Evolutionary conservation across 176 grass and related monocot genomes (phyloP), one percentile per base, ranked within the genome.

Genomic region (Hyparrhenia diplandra): DNA sequence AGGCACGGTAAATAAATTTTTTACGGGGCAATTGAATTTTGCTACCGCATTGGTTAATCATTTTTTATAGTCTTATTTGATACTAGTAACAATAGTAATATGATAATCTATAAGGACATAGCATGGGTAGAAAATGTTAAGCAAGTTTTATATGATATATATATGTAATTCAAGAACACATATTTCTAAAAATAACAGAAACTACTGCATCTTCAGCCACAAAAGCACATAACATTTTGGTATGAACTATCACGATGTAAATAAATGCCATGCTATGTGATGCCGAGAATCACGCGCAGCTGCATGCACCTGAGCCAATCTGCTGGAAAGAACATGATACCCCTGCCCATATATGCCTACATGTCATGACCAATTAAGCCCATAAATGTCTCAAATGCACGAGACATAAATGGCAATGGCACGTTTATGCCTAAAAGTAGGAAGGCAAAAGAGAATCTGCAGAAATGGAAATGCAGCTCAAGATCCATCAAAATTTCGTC

Each of bases 391-490:
- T 31, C 37, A 47, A 29, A 67, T 34, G 21, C 59, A 36, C 4
- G 54, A 45, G 3, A 74, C 59, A 46, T 41, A 54, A 17, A 59
- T 36, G 35, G 35, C 35, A 36, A 24, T 75, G 47, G 55, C 46
- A 32, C 35, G 14, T 60, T 10, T 13, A 25, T 43, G 37, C 18
- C 60, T 62, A 47, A 61, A 6, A 69, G 6, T n/a, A 62, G 14
- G 43, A 64, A 66, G 47, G 17, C 34, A 13, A 76, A 8, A n/a
- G 24, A 81, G 29, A 8, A n/a, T 59, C 23, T 39, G 45, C 23
- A 36, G 28, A 67, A 85, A 61, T 76, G 71, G 29, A 60, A 62
- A 21, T 61, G 59, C 37, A 76, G 62, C 49, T 49, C 52, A 75
- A 59, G 66, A 46, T 13, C 51, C 14, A 47, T 17, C 12, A 27